These are phyloP conservation scores for Uromyces viciae-fabae DNA, from an alignment of 1,284 basidiomycete genomes.

Conservation along the genomic window DNA sequence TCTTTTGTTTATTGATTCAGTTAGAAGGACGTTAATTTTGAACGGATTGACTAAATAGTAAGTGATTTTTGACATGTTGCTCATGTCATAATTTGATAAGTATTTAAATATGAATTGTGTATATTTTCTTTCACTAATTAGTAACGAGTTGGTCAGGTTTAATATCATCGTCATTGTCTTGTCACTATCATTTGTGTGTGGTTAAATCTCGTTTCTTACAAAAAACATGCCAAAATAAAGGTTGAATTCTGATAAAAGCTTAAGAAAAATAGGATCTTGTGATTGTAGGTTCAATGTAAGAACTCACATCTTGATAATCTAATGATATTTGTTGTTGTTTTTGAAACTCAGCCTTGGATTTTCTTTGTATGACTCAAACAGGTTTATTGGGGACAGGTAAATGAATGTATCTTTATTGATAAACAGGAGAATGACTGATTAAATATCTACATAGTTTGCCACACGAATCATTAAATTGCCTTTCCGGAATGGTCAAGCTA, in stretches of 20 bases:
- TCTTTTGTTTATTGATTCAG: not conserved
- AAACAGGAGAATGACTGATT: not conserved
- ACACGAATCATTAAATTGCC: constrained; percentile 19
- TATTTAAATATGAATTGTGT: not conserved
- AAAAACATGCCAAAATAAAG: not conserved
- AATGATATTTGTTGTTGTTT: not conserved
- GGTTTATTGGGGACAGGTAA: constrained; percentile 9
- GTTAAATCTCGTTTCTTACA: not conserved
- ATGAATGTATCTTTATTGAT: not conserved
- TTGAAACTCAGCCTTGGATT: no score
- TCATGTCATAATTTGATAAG: not conserved
- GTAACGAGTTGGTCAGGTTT: constrained; percentile 15
- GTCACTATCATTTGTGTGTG: constrained; percentile 13
- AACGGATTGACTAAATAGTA: constrained; percentile 20
- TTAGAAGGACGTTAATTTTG: constrained; percentile 10
- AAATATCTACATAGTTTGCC: not conserved
- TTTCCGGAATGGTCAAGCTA: constrained; percentile 12
- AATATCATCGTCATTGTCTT: constrained; percentile 6
- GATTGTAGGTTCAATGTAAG: constrained; percentile 22
- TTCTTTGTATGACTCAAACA: no score
- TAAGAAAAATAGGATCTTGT: not conserved
- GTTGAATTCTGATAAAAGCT: not conserved
- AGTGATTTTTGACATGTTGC: not conserved
- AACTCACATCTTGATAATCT: not conserved
- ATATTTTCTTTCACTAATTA: no score